These are phyloP conservation scores for Amoebophrya sp. DNA, from an alignment of 169 alveolate genomes.

Conservation along the genomic window DNA sequence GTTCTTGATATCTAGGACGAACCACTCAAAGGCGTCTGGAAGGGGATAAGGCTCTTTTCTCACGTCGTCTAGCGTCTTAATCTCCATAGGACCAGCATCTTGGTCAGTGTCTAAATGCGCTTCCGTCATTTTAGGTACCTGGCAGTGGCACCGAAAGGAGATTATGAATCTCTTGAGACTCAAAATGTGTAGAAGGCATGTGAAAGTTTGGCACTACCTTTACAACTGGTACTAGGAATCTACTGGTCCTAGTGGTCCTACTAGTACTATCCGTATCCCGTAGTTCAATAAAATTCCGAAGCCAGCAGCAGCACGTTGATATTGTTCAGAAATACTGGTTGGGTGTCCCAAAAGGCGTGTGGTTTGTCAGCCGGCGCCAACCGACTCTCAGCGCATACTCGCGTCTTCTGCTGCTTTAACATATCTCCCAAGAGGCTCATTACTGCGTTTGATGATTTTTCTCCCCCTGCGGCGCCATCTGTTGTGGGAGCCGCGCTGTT, in stretches of 20 bases:
- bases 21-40: neutral
- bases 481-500: no score
- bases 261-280: neutral
- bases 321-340: neutral
- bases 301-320: neutral
- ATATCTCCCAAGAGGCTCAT: no score
- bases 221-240: neutral
- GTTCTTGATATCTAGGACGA: neutral
- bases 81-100: neutral
- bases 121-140: neutral
- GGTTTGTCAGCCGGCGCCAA: neutral
- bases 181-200: no score
- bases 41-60: neutral
- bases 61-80: neutral
- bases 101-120: neutral
- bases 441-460: no score
- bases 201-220: neutral
- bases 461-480: no score
- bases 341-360: constrained; percentile 6
- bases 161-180: no score
- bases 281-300: neutral
- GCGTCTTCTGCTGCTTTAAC: neutral
- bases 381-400: neutral
- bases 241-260: neutral
- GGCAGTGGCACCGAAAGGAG: no score